Conservation (phyloP, 2,329 filamentous ascomycete species). For the Fusarium xyrophilum region DNA sequence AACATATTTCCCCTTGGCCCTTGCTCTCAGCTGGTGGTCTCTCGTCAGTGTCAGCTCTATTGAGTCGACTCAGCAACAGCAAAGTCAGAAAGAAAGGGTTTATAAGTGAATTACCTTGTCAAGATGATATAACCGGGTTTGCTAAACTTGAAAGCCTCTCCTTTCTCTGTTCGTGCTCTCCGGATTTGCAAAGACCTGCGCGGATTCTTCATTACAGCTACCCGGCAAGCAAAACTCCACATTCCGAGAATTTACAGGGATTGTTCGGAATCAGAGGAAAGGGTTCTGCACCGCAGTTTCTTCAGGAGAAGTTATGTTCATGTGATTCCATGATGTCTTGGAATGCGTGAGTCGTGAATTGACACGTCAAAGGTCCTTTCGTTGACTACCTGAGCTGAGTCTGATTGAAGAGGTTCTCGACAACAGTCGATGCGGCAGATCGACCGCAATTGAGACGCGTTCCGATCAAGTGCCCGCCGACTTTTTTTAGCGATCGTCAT, state of each 20-base stretch:
- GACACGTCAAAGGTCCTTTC: neutral
- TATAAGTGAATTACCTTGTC: neutral
- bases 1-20: conserved; percentile 34
- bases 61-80: neutral
- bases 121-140: neutral
- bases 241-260: neutral
- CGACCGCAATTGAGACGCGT: neutral
- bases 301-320: neutral
- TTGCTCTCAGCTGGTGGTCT: conserved; percentile 2
- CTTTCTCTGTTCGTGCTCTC: neutral
- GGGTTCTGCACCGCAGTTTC: neutral
- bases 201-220: neutral
- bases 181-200: neutral
- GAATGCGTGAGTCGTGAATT: neutral
- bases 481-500: neutral
- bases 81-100: neutral
- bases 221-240: neutral
- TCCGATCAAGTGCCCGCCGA: neutral
- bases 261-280: neutral
- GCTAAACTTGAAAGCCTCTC: neutral
- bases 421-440: neutral
- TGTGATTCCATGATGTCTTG: neutral
- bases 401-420: neutral
- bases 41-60: neutral
- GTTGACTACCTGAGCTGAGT: neutral